Evolutionary conservation across 2,329 filamentous ascomycete genomes (phyloP).

Genomic region (Penicillium hordei): DNA sequence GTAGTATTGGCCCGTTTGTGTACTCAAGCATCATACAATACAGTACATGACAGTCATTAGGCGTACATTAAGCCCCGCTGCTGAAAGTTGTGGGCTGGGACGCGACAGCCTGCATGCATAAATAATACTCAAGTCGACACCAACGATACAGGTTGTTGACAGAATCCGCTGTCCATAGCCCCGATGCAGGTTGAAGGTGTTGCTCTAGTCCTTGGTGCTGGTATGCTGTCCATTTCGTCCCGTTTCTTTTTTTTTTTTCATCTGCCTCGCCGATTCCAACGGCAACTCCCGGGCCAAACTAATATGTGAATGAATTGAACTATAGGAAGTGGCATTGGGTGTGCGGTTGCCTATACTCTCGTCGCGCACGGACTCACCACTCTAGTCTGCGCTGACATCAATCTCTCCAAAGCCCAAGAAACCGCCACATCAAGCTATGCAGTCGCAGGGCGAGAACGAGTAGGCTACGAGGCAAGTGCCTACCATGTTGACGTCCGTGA

Average conservation of each 20-base stretch:
- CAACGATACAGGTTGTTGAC: not conserved
- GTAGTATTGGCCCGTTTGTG: too few species aligned
- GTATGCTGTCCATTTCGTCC: not conserved
- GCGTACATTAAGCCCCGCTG: not conserved
- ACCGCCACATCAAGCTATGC: not conserved
- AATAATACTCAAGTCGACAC: not conserved
- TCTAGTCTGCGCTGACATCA: not conserved
- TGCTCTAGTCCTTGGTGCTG: not conserved
- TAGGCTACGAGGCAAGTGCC: not conserved
- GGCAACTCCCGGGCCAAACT: not conserved
- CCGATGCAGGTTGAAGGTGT: not conserved
- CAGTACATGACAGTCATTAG: not conserved
- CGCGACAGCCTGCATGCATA: not conserved
- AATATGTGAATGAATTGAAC: not conserved
- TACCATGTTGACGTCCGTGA: not conserved
- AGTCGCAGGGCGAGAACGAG: not conserved
- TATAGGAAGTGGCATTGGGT: not conserved
- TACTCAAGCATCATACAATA: not conserved
- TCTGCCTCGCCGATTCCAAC: not conserved
- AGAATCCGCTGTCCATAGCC: not conserved
- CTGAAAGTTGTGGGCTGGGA: not conserved
- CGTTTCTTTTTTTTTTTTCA: too few species aligned
- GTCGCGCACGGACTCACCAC: not conserved
- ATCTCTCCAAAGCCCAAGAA: not conserved
- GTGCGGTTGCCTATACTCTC: not conserved